Evolutionary conservation across 495 filamentous ascomycete genomes (phyloP).

Genomic region (Talaromyces proteolyticus): DNA sequence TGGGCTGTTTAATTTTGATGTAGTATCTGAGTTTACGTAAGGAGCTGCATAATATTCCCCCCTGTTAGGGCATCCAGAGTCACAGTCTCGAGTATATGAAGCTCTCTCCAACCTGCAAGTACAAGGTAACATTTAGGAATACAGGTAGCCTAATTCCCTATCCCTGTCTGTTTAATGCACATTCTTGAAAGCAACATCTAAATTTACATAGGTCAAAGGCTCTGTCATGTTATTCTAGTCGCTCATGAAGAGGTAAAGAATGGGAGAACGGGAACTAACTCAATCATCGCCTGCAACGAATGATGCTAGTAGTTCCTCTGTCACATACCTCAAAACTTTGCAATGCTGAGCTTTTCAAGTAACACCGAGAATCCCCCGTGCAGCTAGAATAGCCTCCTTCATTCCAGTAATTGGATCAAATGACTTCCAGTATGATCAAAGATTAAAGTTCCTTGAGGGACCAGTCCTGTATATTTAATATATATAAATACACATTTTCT

Average conservation of each 20-base stretch:
- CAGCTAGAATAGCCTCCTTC: not conserved
- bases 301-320: not conserved
- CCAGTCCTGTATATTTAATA: not conserved
- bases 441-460: not conserved
- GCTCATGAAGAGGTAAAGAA: not conserved
- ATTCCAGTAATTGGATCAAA: not conserved
- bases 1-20: not conserved
- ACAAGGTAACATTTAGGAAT: too few relatives aligned
- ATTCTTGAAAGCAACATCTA: too few relatives aligned
- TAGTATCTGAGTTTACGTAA: not conserved
- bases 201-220: too few relatives aligned
- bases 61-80: not conserved
- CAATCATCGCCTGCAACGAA: not conserved
- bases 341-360: not conserved
- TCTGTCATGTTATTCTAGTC: not conserved
- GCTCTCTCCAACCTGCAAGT: too few relatives aligned
- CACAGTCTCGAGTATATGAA: not conserved
- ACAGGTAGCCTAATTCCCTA: too few relatives aligned
- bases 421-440: not conserved
- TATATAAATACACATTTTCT: not conserved
- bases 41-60: not conserved
- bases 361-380: not conserved
- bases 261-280: not conserved
- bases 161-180: not conserved
- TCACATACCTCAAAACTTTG: not conserved